A percentile compares a stretch with the other conserved stretches of the same genome.
Conservation (phyloP, 306 rosid species). For the Heteromeles arbutifolia region DNA sequence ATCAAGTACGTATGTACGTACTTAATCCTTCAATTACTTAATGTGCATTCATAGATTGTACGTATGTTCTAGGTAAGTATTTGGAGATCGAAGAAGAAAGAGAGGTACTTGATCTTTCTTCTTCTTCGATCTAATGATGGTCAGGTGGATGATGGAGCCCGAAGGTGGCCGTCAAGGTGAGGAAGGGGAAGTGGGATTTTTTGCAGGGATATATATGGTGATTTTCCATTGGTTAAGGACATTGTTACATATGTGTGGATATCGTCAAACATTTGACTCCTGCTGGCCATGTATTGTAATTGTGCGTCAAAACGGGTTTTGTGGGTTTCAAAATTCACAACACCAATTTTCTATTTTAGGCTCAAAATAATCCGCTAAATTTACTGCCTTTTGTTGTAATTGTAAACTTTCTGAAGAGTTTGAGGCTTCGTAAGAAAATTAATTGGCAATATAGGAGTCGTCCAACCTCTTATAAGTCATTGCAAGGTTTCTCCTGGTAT, state of each 20-base stretch:
- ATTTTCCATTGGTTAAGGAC: constrained; percentile 29
- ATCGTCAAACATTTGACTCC: neutral
- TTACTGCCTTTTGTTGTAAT: neutral
- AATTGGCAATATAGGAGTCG: too few species aligned
- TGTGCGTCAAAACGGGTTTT: constrained; percentile 1
- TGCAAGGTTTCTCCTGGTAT: too few species aligned
- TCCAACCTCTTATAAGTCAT: too few species aligned
- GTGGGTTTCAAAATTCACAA: neutral
- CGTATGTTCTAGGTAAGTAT: neutral
- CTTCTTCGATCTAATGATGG: neutral
- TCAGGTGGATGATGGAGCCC: neutral
- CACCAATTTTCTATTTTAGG: neutral
- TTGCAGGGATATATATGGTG: constrained; percentile 1
- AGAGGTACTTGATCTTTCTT: neutral
- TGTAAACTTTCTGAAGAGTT: too few species aligned
- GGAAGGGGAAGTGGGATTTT: neutral
- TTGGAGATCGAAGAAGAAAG: neutral
- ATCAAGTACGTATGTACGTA: neutral
- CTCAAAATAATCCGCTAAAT: neutral
- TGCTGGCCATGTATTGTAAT: neutral
- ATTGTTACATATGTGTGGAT: constrained; percentile 35
- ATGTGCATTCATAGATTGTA: neutral
- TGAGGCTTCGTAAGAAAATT: too few species aligned
- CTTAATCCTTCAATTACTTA: neutral
- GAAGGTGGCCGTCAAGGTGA: neutral